These are phyloP conservation scores for Pleurotus tuber-regium DNA, from an alignment of 768 basidiomycete species.

Conservation along the genomic window DNA sequence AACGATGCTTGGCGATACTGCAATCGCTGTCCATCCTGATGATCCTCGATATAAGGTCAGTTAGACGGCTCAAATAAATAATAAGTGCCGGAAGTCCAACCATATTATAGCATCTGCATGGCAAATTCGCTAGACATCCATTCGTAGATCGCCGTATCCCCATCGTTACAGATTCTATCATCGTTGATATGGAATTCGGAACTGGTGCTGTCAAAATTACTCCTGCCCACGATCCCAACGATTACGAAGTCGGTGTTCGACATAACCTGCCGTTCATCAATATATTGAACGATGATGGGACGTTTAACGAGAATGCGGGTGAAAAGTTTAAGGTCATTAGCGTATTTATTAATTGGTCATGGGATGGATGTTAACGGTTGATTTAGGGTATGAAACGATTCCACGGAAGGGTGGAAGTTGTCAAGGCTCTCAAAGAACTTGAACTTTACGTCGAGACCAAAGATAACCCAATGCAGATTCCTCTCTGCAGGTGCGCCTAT, in stretches of 20 bases:
- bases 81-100: neutral
- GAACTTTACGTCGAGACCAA: constrained; percentile 89
- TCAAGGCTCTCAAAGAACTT: constrained; percentile 78
- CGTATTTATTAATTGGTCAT: too few species aligned
- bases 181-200: constrained; percentile 94
- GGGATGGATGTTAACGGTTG: too few species aligned
- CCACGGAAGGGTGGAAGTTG: constrained; percentile 82
- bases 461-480: constrained; percentile 97
- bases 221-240: constrained; percentile 95
- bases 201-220: constrained; percentile 99
- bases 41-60: constrained; percentile 82
- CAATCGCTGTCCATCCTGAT: constrained; percentile 93
- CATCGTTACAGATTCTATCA: constrained; percentile 81
- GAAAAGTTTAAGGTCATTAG: constrained; percentile 60
- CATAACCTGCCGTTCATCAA: constrained; percentile 92
- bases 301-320: constrained; percentile 88
- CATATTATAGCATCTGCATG: constrained; percentile 76
- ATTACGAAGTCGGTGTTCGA: constrained; percentile 90
- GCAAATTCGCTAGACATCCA: constrained; percentile 88
- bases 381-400: constrained; percentile 96
- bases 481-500: constrained; percentile 80
- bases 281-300: constrained; percentile 95
- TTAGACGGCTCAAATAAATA: too few species aligned
- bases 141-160: constrained; percentile 86
- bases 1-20: constrained; percentile 98